Evolutionary conservation across 129 eudicot genomes (phyloP), one percentile per base, ranked within the genome.

Genomic region (Saposhnikovia divaricata): DNA sequence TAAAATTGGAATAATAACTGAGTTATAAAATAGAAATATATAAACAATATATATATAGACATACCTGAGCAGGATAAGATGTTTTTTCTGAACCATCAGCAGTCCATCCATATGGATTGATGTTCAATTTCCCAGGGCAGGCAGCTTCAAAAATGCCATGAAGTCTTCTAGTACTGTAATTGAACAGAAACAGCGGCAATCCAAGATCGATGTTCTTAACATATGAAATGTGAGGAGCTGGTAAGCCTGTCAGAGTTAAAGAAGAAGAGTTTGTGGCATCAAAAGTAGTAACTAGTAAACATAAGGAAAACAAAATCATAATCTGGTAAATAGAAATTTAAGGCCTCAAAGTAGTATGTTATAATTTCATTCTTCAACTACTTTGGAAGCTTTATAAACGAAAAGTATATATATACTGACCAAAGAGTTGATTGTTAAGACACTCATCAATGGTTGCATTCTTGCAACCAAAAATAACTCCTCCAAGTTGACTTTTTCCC

Each of bases 111-210:
- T 87, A 91, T 10, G 91, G 87, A 87, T 93, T 82, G 28, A 91
- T 87, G 82, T 89, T 88, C 89, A 88, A 80, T 87, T 87, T 84
- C 18, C 98, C 98, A 39, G 88, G 83, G 85, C 98, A 84, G 70
- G 91, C 93, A 77, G 98, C 97, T 85, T 93, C 97, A 85, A 88
- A 93, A 77, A 91, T 86, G 37, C 98, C 98, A 79, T 85, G 87
- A 72, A 93, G 81, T 39, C 77, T 87, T 80, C 93, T 88, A 53
- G 90, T 87, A 9, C 78, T 81, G 81, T 90, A 93, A 83, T 93
- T 88, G 83, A 91, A 93, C 38, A 93, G 82, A 86, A 93, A 93
- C 23, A 93, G 79, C 13, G 98, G 98, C 75, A 93, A 55, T 77
- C 98, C 98, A 12, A 93, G 92, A 79, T 86, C 88, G 19, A 93